Evolutionary conservation across 2,329 filamentous ascomycete genomes (phyloP).

Genomic region (Teratosphaeria nubilosa): DNA sequence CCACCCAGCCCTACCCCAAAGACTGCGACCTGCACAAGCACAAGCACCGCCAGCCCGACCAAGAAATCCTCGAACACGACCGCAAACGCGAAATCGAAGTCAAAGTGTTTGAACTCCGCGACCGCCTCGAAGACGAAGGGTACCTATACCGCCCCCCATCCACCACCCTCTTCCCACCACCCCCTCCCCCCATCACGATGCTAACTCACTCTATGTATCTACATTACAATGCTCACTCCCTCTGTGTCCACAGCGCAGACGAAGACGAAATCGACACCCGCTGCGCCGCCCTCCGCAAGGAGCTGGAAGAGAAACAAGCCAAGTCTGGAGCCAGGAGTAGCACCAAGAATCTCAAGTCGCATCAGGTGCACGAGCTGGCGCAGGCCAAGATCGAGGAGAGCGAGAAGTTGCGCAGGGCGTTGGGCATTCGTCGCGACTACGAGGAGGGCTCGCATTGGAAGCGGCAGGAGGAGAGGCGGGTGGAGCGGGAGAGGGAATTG

Average conservation of each 20-base stretch:
- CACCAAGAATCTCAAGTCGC: conserved; percentile 62
- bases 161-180: background rate
- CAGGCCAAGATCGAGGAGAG: conserved; percentile 95
- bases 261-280: conserved; percentile 84
- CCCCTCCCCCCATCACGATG: background rate
- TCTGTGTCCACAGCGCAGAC: conserved; percentile 46
- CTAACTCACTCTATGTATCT: background rate
- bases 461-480: conserved; percentile 61
- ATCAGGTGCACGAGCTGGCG: conserved; percentile 93
- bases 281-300: conserved; percentile 56
- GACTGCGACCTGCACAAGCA: conserved; percentile 59
- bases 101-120: conserved; percentile 81
- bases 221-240: conserved; percentile 22
- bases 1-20: conserved; percentile 62
- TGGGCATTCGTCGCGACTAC: conserved; percentile 79
- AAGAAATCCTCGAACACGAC: conserved; percentile 89
- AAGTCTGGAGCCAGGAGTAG: conserved; percentile 33
- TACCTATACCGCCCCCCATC: conserved; percentile 30
- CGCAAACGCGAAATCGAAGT: conserved; percentile 85
- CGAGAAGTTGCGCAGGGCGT: conserved; percentile 71
- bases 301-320: conserved; percentile 49
- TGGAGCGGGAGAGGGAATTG: conserved; percentile 15
- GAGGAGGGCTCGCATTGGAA: conserved; percentile 81
- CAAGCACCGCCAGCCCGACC: conserved; percentile 73
- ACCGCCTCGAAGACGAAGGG: conserved; percentile 85